phyloP scores from a whole-genome alignment of 805 yeast species.

The Cyberlindnera saturnus region DNA sequence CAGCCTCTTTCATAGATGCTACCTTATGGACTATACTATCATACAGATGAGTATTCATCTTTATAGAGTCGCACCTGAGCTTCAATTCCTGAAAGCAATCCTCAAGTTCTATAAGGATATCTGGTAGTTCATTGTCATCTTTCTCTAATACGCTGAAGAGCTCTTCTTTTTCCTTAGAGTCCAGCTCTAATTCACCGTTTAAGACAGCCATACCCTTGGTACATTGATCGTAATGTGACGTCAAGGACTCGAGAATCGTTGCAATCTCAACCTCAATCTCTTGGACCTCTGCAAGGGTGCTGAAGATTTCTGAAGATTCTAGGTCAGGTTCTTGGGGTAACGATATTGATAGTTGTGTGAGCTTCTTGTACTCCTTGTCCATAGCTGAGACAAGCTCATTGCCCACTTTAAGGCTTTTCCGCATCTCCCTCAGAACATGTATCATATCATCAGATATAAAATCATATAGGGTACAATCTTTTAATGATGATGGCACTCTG shows the following conservation, averaged over 20 bases:
- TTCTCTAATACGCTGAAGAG: constrained; percentile 40
- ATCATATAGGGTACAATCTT: constrained; percentile 31
- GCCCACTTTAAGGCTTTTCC: not conserved
- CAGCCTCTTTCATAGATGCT: constrained; percentile 1
- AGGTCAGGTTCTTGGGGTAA: not conserved
- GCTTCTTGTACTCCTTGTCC: not conserved
- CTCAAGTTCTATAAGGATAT: constrained; percentile 44
- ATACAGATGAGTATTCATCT: not conserved
- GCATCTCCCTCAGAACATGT: constrained; percentile 9
- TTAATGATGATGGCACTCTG: constrained; percentile 1
- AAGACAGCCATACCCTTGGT: constrained; percentile 35
- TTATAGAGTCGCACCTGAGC: not conserved
- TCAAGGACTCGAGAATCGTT: constrained; percentile 57
- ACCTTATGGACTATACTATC: not conserved
- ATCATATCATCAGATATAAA: constrained; percentile 36
- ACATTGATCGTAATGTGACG: constrained; percentile 83
- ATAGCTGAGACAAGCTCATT: not conserved
- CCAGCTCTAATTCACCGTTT: constrained; percentile 26
- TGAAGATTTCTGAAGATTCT: constrained; percentile 8
- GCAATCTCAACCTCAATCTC: constrained; percentile 66
- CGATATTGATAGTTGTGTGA: not conserved
- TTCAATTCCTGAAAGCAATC: constrained; percentile 15
- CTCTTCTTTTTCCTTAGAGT: constrained; percentile 30
- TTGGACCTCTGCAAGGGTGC: constrained; percentile 33
- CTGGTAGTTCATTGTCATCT: constrained; percentile 52